phyloP scores from a whole-genome alignment of 805 yeast genomes.

The Ogataea trehaloabstinens region DNA sequence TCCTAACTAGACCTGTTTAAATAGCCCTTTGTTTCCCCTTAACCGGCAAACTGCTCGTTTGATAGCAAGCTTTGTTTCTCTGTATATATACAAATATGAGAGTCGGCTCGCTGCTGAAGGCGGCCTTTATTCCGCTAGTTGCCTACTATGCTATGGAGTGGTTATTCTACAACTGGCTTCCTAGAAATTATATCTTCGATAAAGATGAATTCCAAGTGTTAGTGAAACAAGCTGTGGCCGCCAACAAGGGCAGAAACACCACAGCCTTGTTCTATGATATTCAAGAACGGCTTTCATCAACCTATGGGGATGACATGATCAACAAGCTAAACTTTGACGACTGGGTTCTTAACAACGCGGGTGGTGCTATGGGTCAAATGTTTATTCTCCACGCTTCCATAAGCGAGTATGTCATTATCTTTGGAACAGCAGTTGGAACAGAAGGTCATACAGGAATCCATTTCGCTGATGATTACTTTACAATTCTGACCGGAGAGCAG shows the following conservation, averaged over 20 bases:
- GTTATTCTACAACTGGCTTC: constrained; percentile 63
- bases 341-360: constrained; percentile 97
- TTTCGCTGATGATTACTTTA: constrained; percentile 96
- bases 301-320: constrained; percentile 66
- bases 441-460: constrained; percentile 97
- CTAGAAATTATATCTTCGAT: constrained; percentile 70
- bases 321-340: constrained; percentile 72
- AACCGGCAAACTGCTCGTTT: too few relatives aligned
- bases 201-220: constrained; percentile 55
- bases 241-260: constrained; percentile 56
- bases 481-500: constrained; percentile 80
- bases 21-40: too few relatives aligned
- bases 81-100: too few relatives aligned
- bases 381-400: constrained; percentile 91
- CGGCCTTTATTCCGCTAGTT: constrained; percentile 26
- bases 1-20: too few relatives aligned
- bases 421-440: constrained; percentile 91
- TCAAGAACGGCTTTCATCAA: constrained; percentile 52
- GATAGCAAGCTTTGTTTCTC: too few relatives aligned
- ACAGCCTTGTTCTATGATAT: constrained; percentile 63
- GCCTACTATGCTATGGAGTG: constrained; percentile 36
- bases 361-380: constrained; percentile 99
- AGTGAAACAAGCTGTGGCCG: constrained; percentile 51
- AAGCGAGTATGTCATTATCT: constrained; percentile 87
- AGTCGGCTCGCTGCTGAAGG: constrained; percentile 4